A percentile compares a stretch with the other conserved stretches of the same genome.
Conservation (phyloP, 768 basidiomycete genomes). For the Cubamyces lactineus region DNA sequence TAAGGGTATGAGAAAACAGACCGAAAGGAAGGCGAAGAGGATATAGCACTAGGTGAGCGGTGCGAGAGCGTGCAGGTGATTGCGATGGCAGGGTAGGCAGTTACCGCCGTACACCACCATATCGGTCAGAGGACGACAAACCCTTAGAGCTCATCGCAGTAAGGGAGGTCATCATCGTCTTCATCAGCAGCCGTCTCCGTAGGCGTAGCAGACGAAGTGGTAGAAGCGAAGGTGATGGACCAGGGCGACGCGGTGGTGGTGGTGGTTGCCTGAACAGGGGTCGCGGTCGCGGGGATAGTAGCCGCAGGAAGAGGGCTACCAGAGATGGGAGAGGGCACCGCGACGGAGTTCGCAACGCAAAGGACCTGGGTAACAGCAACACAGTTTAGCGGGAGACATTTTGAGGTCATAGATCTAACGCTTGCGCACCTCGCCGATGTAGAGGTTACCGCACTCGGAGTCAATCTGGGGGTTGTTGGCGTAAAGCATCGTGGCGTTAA, state of each 20-base stretch:
- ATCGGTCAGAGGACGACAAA: background rate
- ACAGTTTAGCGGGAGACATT: background rate
- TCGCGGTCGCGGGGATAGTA: constrained; percentile 30
- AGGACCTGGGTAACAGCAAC: constrained; percentile 45
- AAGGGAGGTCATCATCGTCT: constrained; percentile 51
- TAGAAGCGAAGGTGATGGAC: constrained; percentile 29
- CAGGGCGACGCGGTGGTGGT: constrained; percentile 10
- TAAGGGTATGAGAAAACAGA: constrained; percentile 17
- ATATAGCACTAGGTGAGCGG: background rate
- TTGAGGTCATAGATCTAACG: background rate
- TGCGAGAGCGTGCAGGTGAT: background rate
- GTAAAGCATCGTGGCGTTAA: constrained; percentile 59
- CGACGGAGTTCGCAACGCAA: constrained; percentile 47
- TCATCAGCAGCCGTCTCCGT: constrained; percentile 29
- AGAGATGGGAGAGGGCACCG: constrained; percentile 47
- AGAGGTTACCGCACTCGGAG: constrained; percentile 62
- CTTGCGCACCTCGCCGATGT: constrained; percentile 68
- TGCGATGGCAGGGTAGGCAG: background rate
- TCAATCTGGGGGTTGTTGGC: constrained; percentile 79
- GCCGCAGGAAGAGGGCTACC: constrained; percentile 31
- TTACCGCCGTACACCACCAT: background rate
- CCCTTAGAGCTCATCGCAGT: constrained; percentile 52
- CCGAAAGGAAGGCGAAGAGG: constrained; percentile 1
- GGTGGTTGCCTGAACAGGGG: constrained; percentile 23
- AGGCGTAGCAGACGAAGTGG: constrained; percentile 36